phyloP scores from a whole-genome alignment of 805 yeast species.

The Ogataea pini region DNA sequence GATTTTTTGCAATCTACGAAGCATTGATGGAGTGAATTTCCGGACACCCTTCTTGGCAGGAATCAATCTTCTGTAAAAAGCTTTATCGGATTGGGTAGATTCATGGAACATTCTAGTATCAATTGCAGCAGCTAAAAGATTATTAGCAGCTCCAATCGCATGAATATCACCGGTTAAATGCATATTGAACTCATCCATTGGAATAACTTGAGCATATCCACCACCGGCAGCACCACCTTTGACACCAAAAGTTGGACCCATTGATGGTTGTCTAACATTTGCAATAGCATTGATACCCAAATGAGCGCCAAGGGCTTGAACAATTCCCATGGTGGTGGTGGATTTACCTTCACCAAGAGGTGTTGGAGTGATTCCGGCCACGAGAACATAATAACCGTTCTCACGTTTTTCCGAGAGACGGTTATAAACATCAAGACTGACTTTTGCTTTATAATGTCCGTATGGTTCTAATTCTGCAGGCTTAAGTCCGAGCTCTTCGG shows the following conservation, averaged over 20 bases:
- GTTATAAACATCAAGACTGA: slow-evolving; percentile 60
- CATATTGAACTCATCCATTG: slow-evolving; percentile 87
- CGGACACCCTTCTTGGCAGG: slow-evolving; percentile 74
- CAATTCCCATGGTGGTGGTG: slow-evolving; percentile 80
- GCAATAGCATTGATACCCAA: slow-evolving; percentile 69
- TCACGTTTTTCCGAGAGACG: slow-evolving; percentile 56
- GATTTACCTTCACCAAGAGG: slow-evolving; percentile 87
- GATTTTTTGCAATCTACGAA: slow-evolving; percentile 63
- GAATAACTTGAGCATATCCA: slow-evolving; percentile 84
- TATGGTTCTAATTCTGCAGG: slow-evolving; percentile 71
- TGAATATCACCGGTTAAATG: slow-evolving; percentile 86
- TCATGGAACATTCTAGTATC: slow-evolving; percentile 88
- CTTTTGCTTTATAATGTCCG: slow-evolving; percentile 78
- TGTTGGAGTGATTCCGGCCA: slow-evolving; percentile 84
- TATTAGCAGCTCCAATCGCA: slow-evolving; percentile 81
- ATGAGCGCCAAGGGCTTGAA: slow-evolving; percentile 80
- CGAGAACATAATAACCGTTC: slow-evolving; percentile 73
- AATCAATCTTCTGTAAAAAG: slow-evolving; percentile 72
- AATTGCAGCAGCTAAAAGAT: slow-evolving; percentile 79
- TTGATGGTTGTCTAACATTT: slow-evolving; percentile 82
- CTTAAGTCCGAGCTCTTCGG: slow-evolving; percentile 66
- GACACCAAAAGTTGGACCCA: slow-evolving; percentile 89
- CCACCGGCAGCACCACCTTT: slow-evolving; percentile 94
- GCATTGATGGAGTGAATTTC: slow-evolving; percentile 66
- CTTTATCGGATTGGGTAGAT: slow-evolving; percentile 67